These are phyloP conservation scores for Protea cynaroides DNA, from an alignment of 164 flowering plant species.

Conservation along the genomic window DNA sequence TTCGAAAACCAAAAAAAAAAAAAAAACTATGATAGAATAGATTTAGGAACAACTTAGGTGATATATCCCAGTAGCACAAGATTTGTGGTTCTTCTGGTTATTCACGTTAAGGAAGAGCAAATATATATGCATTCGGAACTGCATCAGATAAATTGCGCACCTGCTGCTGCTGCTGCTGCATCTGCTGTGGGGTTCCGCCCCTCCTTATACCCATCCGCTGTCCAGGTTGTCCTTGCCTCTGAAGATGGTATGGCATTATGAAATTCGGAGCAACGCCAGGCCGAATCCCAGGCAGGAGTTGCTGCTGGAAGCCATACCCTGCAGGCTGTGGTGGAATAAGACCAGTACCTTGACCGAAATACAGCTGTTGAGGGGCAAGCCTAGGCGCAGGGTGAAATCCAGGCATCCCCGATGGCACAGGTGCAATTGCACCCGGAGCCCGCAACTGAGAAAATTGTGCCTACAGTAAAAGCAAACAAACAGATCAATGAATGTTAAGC, in stretches of 20 bases:
- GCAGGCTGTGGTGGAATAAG: constrained; percentile 52
- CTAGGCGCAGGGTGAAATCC: constrained; percentile 54
- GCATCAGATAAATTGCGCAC: constrained; percentile 3
- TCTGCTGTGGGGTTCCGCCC: constrained; percentile 46
- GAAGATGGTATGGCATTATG: constrained; percentile 56
- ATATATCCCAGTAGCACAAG: too few species aligned
- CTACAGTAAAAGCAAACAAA: constrained; percentile 21
- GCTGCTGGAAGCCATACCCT: constrained; percentile 73
- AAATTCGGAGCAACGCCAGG: constrained; percentile 62
- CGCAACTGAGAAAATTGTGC: constrained; percentile 61
- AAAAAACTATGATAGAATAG: too few species aligned
- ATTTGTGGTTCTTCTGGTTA: too few species aligned
- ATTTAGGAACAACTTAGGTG: too few species aligned
- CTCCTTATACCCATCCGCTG: constrained; percentile 52
- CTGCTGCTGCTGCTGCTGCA: constrained; percentile 47
- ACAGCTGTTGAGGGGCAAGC: constrained; percentile 60
- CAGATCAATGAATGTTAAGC: neutral
- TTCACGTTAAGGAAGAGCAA: too few species aligned
- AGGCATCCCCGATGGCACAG: constrained; percentile 49
- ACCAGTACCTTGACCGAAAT: constrained; percentile 62
- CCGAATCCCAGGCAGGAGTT: constrained; percentile 53
- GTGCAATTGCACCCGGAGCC: constrained; percentile 41
- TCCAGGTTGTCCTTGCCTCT: constrained; percentile 60
- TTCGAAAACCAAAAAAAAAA: too few species aligned
- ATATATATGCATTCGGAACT: too few species aligned